Conservation (phyloP, 208 protist genomes). For the Trypanosoma melophagium region DNA sequence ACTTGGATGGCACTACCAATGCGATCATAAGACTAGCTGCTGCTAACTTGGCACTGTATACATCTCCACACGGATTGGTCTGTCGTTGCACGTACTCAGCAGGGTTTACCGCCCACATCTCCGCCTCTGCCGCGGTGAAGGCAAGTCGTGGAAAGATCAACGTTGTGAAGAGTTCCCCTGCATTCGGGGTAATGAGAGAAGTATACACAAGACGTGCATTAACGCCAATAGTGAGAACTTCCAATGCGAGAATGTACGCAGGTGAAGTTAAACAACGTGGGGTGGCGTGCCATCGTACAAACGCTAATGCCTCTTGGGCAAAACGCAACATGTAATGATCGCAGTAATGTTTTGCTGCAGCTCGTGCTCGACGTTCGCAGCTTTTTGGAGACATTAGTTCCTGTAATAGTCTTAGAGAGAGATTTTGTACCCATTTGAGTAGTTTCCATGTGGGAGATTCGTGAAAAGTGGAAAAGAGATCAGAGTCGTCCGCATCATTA, state of each 20-base stretch:
- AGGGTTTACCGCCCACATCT: conserved; percentile 89
- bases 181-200: conserved; percentile 51
- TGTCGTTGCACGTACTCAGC: conserved; percentile 91
- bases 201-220: conserved; percentile 45
- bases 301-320: conserved; percentile 47
- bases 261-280: conserved; percentile 69
- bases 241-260: conserved; percentile 80
- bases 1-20: conserved; percentile 50
- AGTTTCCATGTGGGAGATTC: conserved; percentile 55
- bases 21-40: conserved; percentile 71
- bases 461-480: conserved; percentile 65
- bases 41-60: conserved; percentile 81
- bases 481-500: conserved; percentile 34
- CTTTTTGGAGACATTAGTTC: conserved; percentile 62
- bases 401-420: conserved; percentile 57
- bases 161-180: conserved; percentile 67
- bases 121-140: conserved; percentile 79
- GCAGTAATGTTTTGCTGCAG: conserved; percentile 55
- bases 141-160: conserved; percentile 89
- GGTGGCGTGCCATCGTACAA: conserved; percentile 77
- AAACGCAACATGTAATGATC: conserved; percentile 36
- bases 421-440: conserved; percentile 57
- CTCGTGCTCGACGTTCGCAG: conserved; percentile 57
- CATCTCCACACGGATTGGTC: conserved; percentile 67
- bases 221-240: conserved; percentile 59